Evolutionary conservation across 2,329 filamentous ascomycete species (phyloP), one percentile per base, ranked within the genome.

Genomic region (Sclerotinia minor): DNA sequence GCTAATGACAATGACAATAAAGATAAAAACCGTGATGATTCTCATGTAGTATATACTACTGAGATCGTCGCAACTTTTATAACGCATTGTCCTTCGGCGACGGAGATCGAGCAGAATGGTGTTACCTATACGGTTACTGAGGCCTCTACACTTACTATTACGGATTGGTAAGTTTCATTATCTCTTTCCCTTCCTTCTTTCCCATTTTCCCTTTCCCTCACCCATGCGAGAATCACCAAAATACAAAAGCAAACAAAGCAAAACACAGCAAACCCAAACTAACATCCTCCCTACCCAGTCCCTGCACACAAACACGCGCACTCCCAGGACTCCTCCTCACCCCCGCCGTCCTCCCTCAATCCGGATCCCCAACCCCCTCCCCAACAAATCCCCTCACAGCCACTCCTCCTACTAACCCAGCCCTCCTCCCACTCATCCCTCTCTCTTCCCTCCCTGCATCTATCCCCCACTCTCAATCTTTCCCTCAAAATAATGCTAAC

Each of bases 101-200:
- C 61, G 21, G n/a, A 41, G 19, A 24, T 53, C 17, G 61, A 26
- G 17, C 61, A 64, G n/a, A 53, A 53, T 44, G 61, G 61, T 2
- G 24, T 52, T 54, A 17, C 35, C 9, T 64, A 64, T 64, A 64
- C 45, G 17, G 21, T 64, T 54, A 64, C 61, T 5, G 47, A 41
- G 3, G 45, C 61, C 21, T 52, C 32, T 11, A 53, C 49, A 29
- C 35, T 64, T 38, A 64, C 61, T 41, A 44, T 64, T 44, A 64
- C 61, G 9, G 61, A 64, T 54, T 64, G 61, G 61, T 64, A 17
- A 13, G 24, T 45, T 59, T 29, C 29, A 45, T 9, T 21, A 45
- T 45, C 11, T 6, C 35, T n/a, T 7, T 13, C n/a, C 6, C 15
- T 24, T 45, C 2, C 8, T 26, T 19, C 2, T 15, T 41, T 3